Evolutionary conservation across 495 filamentous ascomycete species (phyloP).

Genomic region (Geopyxis carbonaria): DNA sequence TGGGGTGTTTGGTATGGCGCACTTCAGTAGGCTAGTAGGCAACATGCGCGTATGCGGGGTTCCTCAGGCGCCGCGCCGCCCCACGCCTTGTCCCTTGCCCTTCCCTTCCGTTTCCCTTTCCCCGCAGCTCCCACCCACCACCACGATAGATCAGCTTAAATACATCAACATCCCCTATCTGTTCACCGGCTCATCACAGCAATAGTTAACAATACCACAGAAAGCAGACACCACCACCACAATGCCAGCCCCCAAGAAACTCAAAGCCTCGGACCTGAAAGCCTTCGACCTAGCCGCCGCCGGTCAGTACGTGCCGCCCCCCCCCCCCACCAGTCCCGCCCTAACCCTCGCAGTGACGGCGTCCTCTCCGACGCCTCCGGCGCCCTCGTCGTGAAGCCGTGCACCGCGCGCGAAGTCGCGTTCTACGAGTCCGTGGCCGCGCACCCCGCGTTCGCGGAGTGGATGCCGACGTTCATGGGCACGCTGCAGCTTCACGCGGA

Average conservation of each 20-base stretch:
- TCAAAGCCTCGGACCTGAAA: slow-evolving; percentile 15
- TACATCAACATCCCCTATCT: neutral
- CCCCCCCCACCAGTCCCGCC: neutral
- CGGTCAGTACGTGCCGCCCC: slow-evolving; percentile 60
- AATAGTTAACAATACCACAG: too few species aligned
- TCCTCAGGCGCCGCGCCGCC: neutral
- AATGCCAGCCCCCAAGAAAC: slow-evolving; percentile 6
- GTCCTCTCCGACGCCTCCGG: slow-evolving; percentile 75
- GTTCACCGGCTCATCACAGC: too few species aligned
- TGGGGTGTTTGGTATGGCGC: neutral
- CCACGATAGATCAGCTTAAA: neutral
- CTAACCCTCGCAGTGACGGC: slow-evolving; percentile 49
- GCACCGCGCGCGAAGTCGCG: slow-evolving; percentile 64
- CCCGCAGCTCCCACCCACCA: neutral
- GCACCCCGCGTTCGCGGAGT: slow-evolving; percentile 54
- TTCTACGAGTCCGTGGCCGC: slow-evolving; percentile 71
- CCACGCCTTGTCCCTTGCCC: neutral
- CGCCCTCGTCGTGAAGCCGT: slow-evolving; percentile 84
- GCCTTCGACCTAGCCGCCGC: slow-evolving; percentile 32
- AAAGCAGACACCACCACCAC: neutral
- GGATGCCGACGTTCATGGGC: slow-evolving; percentile 76
- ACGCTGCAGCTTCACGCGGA: slow-evolving; percentile 39
- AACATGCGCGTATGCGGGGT: neutral
- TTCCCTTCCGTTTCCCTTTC: neutral
- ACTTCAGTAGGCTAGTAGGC: too few species aligned